These are phyloP conservation scores for Penicillium taxi DNA, from an alignment of 495 filamentous ascomycete species.

Conservation along the genomic window DNA sequence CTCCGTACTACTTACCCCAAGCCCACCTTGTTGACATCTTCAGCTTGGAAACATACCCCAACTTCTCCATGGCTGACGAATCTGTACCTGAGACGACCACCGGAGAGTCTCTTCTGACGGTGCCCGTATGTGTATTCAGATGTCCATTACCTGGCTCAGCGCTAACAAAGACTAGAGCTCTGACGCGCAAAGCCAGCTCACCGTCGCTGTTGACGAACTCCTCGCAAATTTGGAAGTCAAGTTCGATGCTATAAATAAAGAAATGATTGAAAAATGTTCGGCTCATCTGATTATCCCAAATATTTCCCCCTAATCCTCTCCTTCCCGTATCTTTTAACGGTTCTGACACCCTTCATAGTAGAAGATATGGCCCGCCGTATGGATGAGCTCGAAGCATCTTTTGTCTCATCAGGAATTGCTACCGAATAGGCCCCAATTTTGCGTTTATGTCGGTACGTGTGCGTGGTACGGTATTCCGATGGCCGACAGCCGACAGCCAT, in stretches of 20 bases:
- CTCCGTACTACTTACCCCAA: too few relatives aligned
- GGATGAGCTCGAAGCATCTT: constrained; percentile 74
- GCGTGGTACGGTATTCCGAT: too few relatives aligned
- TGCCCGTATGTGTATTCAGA: constrained; percentile 11
- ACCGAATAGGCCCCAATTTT: too few relatives aligned
- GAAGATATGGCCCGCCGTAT: constrained; percentile 90
- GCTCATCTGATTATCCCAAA: constrained; percentile 4
- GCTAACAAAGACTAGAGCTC: constrained; percentile 21
- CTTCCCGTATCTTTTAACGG: too few relatives aligned
- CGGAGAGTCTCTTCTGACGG: constrained; percentile 16
- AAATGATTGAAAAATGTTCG: constrained; percentile 84
- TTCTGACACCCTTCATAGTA: constrained; percentile 50
- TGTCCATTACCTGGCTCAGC: background rate
- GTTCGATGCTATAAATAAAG: constrained; percentile 69
- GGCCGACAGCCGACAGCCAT: too few relatives aligned
- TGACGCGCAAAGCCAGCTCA: constrained; percentile 53
- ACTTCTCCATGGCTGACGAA: constrained; percentile 18
- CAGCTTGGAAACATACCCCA: background rate
- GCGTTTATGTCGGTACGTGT: too few relatives aligned
- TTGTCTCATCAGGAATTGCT: constrained; percentile 16
- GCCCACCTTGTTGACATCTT: too few relatives aligned
- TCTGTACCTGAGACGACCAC: constrained; percentile 13
- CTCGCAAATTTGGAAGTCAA: constrained; percentile 77
- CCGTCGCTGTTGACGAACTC: constrained; percentile 73
- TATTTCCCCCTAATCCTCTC: background rate